Evolutionary conservation across 1,284 basidiomycete genomes (phyloP).

Genomic region (Cryptococcus sp.): DNA sequence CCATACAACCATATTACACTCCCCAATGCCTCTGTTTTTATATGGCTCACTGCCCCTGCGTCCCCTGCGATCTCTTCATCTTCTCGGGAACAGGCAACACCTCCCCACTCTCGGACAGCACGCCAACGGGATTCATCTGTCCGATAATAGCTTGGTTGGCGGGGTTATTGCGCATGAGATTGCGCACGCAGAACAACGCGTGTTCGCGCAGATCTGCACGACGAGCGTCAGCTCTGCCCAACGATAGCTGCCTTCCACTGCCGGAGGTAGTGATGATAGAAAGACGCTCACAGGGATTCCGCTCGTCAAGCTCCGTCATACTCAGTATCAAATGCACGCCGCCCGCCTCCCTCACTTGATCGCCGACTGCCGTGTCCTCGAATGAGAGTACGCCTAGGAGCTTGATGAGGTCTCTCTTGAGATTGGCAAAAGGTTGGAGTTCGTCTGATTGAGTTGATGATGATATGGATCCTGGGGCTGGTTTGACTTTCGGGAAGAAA

Average conservation of each 20-base stretch:
- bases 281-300: conserved; percentile 75
- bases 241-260: not conserved
- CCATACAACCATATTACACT: too few relatives aligned
- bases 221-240: not conserved
- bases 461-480: conserved; percentile 46
- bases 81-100: conserved; percentile 56
- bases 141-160: conserved; percentile 79
- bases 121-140: conserved; percentile 63
- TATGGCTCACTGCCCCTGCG: too few relatives aligned
- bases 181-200: conserved; percentile 77
- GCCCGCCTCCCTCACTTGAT: conserved; percentile 66
- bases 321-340: conserved; percentile 80
- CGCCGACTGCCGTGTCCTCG: conserved; percentile 66
- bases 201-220: conserved; percentile 79
- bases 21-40: too few relatives aligned
- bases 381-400: conserved; percentile 73
- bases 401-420: conserved; percentile 66
- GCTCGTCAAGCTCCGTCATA: conserved; percentile 82
- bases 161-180: conserved; percentile 70
- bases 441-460: conserved; percentile 42
- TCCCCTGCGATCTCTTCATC: conserved; percentile 35
- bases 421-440: conserved; percentile 67
- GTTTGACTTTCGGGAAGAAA: conserved; percentile 73
- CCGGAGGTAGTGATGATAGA: not conserved
- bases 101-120: conserved; percentile 62